Evolutionary conservation across 2,329 filamentous ascomycete species (phyloP).

Genomic region (Dryadomyces quercivorus): DNA sequence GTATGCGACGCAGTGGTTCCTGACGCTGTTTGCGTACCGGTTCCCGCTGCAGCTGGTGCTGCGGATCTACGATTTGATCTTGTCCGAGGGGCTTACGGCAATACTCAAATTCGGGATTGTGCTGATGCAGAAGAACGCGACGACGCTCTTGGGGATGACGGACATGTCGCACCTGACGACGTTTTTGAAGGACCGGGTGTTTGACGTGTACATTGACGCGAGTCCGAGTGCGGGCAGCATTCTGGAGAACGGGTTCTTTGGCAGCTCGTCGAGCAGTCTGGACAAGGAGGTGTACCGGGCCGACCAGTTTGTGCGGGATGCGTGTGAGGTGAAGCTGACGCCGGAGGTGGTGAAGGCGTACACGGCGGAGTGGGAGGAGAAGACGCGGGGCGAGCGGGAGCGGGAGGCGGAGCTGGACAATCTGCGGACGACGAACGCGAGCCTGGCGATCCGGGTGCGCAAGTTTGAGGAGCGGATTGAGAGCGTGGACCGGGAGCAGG

Average conservation of each 20-base stretch:
- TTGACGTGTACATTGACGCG: slow-evolving; percentile 95
- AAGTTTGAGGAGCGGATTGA: slow-evolving; percentile 79
- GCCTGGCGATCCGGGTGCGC: slow-evolving; percentile 64
- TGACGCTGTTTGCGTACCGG: slow-evolving; percentile 95
- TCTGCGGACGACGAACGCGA: slow-evolving; percentile 53
- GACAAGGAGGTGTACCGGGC: slow-evolving; percentile 96
- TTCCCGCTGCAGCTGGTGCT: slow-evolving; percentile 94
- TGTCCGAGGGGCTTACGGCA: slow-evolving; percentile 85
- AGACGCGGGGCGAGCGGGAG: slow-evolving; percentile 68
- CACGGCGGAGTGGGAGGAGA: slow-evolving; percentile 83
- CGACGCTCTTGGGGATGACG: slow-evolving; percentile 65
- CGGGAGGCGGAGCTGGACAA: slow-evolving; percentile 70
- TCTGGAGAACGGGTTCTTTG: slow-evolving; percentile 94
- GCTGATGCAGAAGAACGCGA: slow-evolving; percentile 88
- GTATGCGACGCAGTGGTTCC: slow-evolving; percentile 97
- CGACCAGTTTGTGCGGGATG: slow-evolving; percentile 85
- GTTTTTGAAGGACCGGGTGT: slow-evolving; percentile 86
- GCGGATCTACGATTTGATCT: slow-evolving; percentile 88
- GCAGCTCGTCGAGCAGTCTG: slow-evolving; percentile 72
- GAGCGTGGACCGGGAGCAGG: slow-evolving; percentile 80
- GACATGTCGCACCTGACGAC: slow-evolving; percentile 84
- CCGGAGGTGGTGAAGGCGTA: slow-evolving; percentile 73
- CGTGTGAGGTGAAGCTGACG: slow-evolving; percentile 76
- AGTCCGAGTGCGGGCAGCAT: slow-evolving; percentile 86
- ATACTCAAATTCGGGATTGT: slow-evolving; percentile 92